Base-by-base conservation (phyloP, 2,329 filamentous ascomycete species). In the Ploettnerulaceae sp. region DNA sequence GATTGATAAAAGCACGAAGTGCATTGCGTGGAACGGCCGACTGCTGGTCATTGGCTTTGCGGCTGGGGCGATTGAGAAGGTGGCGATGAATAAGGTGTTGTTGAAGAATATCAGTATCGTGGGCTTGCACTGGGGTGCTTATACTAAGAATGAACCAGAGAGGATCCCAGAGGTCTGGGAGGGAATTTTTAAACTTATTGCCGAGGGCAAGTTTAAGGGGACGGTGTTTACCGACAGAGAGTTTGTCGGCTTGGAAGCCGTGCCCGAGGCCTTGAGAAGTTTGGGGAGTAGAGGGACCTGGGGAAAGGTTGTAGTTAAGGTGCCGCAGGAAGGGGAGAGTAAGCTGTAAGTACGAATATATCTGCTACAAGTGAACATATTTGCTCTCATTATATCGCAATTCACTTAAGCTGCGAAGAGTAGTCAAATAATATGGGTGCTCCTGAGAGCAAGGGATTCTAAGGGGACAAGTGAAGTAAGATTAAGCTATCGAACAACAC, bases 301-400 rank as follows among this genome's bases (percentile, higher is more conserved):
- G 91, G 91, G 91, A 0, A 97, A 97, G 74, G 91, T 97, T 0
- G 88, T 96, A 1, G 83, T 96, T 15, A 88, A 88, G 68, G 73
- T 97, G 32, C 82, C 84, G 1, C 86, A 89, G 57, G 74, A 79
- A 34, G 75, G 72, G 5, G 71, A 73, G 53, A 78, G 73, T 58
- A 79, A 76, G 65, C 57, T 82, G 62, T 82, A 57, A 50, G 26
- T 6, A 24, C 40, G n/a, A n/a, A n/a, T n/a, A n/a, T n/a, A n/a
- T n/a, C n/a, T n/a, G n/a, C n/a, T n/a, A n/a, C n/a, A n/a, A 35
- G 18, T 4, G 12, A 4, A 36, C 21, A 24, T 22, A 6, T 7
- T 33, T 14, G n/a, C 25, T 25, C 11, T 24, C n/a, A 14, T 5
- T 24, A 7, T 25, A 9, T 37, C 34, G 25, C 7, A 25, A 12